These are phyloP conservation scores for Trifolium dubium DNA, from an alignment of 306 rosid species.

Conservation along the genomic window DNA sequence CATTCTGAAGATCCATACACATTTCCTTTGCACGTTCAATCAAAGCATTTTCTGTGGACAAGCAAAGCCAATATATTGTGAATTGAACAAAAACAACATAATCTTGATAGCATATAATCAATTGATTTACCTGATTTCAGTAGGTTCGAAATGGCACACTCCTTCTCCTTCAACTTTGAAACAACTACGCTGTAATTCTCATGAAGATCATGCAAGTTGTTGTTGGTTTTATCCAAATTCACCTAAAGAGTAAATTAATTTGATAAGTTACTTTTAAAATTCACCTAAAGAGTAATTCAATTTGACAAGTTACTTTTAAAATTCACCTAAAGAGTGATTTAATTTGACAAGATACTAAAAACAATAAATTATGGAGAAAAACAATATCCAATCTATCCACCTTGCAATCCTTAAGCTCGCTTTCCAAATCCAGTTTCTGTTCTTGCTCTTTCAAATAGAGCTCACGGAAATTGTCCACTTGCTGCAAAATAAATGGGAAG, in stretches of 20 bases:
- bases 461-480: constrained; percentile 74
- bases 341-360: background rate
- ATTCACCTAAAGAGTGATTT: background rate
- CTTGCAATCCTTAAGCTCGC: constrained; percentile 80
- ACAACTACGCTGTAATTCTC: constrained; percentile 61
- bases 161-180: constrained; percentile 75
- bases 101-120: constrained; percentile 1
- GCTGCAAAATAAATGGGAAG: constrained; percentile 56
- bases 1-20: constrained; percentile 68
- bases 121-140: constrained; percentile 64
- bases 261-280: constrained; percentile 17
- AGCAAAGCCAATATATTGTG: constrained; percentile 22
- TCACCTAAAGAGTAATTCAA: too few species aligned
- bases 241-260: constrained; percentile 50
- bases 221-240: constrained; percentile 62
- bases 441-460: constrained; percentile 80
- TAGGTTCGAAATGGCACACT: constrained; percentile 69
- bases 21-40: constrained; percentile 80
- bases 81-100: constrained; percentile 25
- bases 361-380: constrained; percentile 12
- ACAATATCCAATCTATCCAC: constrained; percentile 37
- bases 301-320: background rate
- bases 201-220: constrained; percentile 70
- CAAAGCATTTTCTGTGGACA: constrained; percentile 67
- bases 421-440: constrained; percentile 70